Conservation (phyloP, 768 basidiomycete genomes). For the Hypholoma sublateritium region DNA sequence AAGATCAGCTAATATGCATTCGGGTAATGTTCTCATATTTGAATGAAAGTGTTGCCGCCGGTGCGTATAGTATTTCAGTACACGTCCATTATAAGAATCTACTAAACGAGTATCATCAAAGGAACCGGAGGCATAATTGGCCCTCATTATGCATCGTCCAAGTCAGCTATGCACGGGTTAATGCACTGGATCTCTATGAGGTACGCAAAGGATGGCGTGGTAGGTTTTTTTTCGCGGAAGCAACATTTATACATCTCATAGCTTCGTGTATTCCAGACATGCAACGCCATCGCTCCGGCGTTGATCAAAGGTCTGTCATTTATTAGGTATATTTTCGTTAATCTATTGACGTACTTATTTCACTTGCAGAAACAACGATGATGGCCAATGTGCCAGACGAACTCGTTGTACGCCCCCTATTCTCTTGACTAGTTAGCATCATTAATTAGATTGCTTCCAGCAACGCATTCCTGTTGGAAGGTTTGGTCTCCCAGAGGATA, state of each 20-base stretch:
- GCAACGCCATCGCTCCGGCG: slow-evolving; percentile 54
- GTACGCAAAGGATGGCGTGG: slow-evolving; percentile 51
- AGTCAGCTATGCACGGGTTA: slow-evolving; percentile 53
- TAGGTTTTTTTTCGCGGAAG: slow-evolving; percentile 19
- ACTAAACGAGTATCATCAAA: neutral
- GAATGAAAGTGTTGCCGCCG: slow-evolving; percentile 42
- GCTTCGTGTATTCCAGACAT: slow-evolving; percentile 30
- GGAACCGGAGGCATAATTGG: slow-evolving; percentile 55
- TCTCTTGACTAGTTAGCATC: neutral
- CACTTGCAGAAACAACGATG: slow-evolving; percentile 44
- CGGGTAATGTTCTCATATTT: neutral
- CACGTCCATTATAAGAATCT: neutral
- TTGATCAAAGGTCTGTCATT: slow-evolving; percentile 40
- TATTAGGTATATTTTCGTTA: neutral
- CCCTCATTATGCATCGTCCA: slow-evolving; percentile 57
- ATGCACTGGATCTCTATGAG: slow-evolving; percentile 54
- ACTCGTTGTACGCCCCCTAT: slow-evolving; percentile 10
- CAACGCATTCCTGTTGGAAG: slow-evolving; percentile 49
- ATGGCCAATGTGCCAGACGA: slow-evolving; percentile 36
- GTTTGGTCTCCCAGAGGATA: slow-evolving; percentile 49
- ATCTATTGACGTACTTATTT: neutral
- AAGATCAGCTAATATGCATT: neutral
- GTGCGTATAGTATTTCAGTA: slow-evolving; percentile 19
- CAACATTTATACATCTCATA: neutral
- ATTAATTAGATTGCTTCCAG: slow-evolving; percentile 21